A percentile compares a stretch with the other conserved stretches of the same genome.
Conservation (phyloP, 116 monocot species). For the Iris pallida region DNA sequence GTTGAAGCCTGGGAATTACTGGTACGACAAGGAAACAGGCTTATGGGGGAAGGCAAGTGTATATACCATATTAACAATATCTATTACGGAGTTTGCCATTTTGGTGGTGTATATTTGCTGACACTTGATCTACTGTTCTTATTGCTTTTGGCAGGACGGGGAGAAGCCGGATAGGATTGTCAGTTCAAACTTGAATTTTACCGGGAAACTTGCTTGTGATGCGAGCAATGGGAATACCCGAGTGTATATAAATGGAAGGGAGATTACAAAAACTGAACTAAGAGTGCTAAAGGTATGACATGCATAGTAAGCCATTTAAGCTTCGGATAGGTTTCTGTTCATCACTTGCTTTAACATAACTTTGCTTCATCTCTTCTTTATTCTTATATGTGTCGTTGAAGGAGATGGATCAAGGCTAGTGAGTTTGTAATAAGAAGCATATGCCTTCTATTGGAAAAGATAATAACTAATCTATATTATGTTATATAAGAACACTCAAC, state of each 20-base stretch:
- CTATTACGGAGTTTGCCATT: background rate
- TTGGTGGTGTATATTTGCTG: background rate
- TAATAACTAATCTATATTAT: no score
- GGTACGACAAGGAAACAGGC: constrained; percentile 98
- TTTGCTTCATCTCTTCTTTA: no score
- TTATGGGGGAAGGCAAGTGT: constrained; percentile 86
- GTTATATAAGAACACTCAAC: no score
- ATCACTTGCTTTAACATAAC: no score
- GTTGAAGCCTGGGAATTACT: constrained; percentile 87
- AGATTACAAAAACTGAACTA: constrained; percentile 65
- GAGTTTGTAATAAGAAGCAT: no score
- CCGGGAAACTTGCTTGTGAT: constrained; percentile 58
- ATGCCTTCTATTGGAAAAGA: no score
- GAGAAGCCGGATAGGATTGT: constrained; percentile 80
- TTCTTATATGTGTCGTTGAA: no score
- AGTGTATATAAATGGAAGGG: constrained; percentile 71
- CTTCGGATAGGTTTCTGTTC: no score
- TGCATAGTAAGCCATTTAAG: background rate
- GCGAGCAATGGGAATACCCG: constrained; percentile 75
- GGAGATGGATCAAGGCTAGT: no score
- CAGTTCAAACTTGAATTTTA: constrained; percentile 83
- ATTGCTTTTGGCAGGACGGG: constrained; percentile 56
- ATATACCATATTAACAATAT: background rate
- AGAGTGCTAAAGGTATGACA: constrained; percentile 51
- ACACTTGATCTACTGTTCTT: background rate